phyloP scores from a whole-genome alignment of 495 filamentous ascomycete species.

The Tuber aestivum region DNA sequence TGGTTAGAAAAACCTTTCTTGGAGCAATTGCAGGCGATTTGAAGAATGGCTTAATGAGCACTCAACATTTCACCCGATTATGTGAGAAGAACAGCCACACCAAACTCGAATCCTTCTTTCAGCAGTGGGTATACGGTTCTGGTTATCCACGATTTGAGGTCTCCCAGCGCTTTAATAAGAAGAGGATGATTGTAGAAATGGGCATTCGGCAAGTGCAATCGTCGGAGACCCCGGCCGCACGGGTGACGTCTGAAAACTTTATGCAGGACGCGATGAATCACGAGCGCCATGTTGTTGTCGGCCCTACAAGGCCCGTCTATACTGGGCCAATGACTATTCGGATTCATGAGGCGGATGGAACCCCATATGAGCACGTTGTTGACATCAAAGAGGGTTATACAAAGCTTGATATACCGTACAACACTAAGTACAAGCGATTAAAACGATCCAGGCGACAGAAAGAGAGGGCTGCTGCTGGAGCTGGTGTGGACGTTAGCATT shows the following conservation, averaged over 20 bases:
- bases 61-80: slow-evolving; percentile 64
- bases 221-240: slow-evolving; percentile 45
- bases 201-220: slow-evolving; percentile 74
- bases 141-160: slow-evolving; percentile 83
- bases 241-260: slow-evolving; percentile 55
- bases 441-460: slow-evolving; percentile 86
- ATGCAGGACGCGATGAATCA: slow-evolving; percentile 78
- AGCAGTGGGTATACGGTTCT: slow-evolving; percentile 82
- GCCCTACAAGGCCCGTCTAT: slow-evolving; percentile 67
- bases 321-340: slow-evolving; percentile 94
- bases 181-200: slow-evolving; percentile 92
- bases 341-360: slow-evolving; percentile 97
- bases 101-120: slow-evolving; percentile 79
- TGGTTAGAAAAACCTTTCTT: slow-evolving; percentile 73
- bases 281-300: slow-evolving; percentile 61
- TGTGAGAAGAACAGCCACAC: slow-evolving; percentile 85
- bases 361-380: slow-evolving; percentile 96
- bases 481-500: slow-evolving; percentile 54
- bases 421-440: slow-evolving; percentile 97
- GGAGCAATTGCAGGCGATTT: slow-evolving; percentile 73
- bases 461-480: slow-evolving; percentile 62
- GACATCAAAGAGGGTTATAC: slow-evolving; percentile 80
- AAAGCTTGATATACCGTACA: slow-evolving; percentile 91
- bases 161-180: slow-evolving; percentile 91
- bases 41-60: slow-evolving; percentile 64